Conservation (phyloP, 441 rosid species). For the Pelargonium cotyledonis region DNA sequence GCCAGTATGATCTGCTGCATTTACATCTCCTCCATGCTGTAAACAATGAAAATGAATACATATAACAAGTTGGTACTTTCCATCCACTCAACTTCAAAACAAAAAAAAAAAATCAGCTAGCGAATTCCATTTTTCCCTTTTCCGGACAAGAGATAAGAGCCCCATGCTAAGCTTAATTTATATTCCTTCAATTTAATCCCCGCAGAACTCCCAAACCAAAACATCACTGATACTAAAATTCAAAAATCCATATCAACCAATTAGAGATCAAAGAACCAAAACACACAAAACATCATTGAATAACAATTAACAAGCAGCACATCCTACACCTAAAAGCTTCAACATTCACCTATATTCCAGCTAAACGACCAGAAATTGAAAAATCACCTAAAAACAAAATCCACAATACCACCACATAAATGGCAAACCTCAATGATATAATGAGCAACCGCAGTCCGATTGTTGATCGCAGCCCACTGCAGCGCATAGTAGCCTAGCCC, state of each 20-base stretch:
- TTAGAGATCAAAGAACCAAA: neutral
- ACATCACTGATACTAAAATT: neutral
- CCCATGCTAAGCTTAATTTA: neutral
- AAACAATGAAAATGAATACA: conserved; percentile 17
- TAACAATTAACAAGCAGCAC: neutral
- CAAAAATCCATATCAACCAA: neutral
- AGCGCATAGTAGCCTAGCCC: conserved; percentile 74
- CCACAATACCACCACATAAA: neutral
- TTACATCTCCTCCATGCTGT: conserved; percentile 90
- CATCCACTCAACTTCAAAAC: neutral
- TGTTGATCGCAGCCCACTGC: conserved; percentile 94
- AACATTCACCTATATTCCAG: neutral
- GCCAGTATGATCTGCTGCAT: conserved; percentile 78
- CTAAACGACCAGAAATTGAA: neutral
- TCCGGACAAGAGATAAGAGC: neutral
- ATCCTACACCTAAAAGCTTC: neutral
- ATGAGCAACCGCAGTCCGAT: conserved; percentile 85
- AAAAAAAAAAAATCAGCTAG: neutral
- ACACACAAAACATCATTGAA: neutral
- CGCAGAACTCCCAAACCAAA: too few species aligned
- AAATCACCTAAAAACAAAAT: neutral
- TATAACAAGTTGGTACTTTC: conserved; percentile 5
- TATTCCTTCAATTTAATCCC: neutral
- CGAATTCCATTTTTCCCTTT: neutral
- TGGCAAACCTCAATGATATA: conserved; percentile 66